These are phyloP conservation scores for Candolleomyces eurysporus DNA, from an alignment of 768 basidiomycete species.

Conservation along the genomic window DNA sequence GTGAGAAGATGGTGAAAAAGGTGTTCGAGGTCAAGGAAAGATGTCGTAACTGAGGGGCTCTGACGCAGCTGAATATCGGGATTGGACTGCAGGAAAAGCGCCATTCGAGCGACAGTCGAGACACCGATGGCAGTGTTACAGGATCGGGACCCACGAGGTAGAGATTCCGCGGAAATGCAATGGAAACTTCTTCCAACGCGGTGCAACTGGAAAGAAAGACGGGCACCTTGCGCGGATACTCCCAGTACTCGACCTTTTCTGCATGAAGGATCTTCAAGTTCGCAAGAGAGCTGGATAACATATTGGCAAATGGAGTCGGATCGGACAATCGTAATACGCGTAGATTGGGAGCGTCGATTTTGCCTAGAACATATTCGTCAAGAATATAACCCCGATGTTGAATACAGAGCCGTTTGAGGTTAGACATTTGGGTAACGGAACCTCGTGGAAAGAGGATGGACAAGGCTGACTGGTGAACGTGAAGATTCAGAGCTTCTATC, in stretches of 20 bases:
- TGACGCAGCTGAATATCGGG: constrained; percentile 15
- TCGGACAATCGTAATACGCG: constrained; percentile 17
- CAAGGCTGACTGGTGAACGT: constrained; percentile 14
- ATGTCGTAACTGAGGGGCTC: constrained; percentile 13
- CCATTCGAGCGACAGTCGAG: constrained; percentile 15
- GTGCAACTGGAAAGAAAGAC: constrained; percentile 15
- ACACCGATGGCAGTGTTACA: constrained; percentile 15
- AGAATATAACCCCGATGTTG: constrained; percentile 12
- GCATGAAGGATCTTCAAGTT: constrained; percentile 10
- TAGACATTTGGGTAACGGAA: constrained; percentile 10
- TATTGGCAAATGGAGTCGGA: constrained; percentile 16
- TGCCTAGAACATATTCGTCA: constrained; percentile 5
- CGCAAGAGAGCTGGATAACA: constrained; percentile 6
- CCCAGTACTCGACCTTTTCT: constrained; percentile 13
- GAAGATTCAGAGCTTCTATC: constrained; percentile 12
- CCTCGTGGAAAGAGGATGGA: constrained; percentile 12
- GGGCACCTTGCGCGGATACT: constrained; percentile 14
- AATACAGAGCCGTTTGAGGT: constrained; percentile 14
- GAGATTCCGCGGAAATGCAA: constrained; percentile 16
- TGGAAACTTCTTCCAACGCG: constrained; percentile 14
- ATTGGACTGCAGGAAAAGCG: constrained; percentile 13
- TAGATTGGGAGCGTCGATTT: constrained; percentile 14
- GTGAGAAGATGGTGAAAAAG: constrained; percentile 7
- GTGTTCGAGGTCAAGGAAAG: constrained; percentile 13
- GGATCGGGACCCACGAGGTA: constrained; percentile 9